These are phyloP conservation scores for Domatiomyces catenatus DNA, from an alignment of 2,329 filamentous ascomycete genomes.

Conservation along the genomic window DNA sequence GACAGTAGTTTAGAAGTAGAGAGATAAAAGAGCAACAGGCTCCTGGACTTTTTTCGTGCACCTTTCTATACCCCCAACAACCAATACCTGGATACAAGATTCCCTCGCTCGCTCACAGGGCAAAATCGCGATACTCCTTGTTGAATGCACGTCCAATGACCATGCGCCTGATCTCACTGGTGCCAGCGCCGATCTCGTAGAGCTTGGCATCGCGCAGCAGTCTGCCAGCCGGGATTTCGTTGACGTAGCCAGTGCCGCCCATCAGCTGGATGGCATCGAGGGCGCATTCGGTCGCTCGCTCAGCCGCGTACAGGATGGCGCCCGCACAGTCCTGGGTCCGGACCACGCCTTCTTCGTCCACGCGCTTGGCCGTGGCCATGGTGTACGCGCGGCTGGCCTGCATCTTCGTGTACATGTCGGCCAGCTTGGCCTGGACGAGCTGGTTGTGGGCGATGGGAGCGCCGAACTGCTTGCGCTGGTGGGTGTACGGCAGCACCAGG, in stretches of 20 bases:
- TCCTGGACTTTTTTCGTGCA: no score
- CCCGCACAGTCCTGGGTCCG: constrained; percentile 87
- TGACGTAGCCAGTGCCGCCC: constrained; percentile 89
- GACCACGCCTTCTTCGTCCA: constrained; percentile 61
- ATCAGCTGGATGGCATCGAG: constrained; percentile 83
- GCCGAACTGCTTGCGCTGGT: constrained; percentile 79
- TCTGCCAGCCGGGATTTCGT: constrained; percentile 82
- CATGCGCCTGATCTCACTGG: constrained; percentile 84
- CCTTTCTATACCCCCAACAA: no score
- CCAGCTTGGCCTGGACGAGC: constrained; percentile 78
- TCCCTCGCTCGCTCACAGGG: constrained; percentile 4
- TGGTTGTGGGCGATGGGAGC: constrained; percentile 81
- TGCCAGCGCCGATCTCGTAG: constrained; percentile 95
- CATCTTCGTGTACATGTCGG: constrained; percentile 95
- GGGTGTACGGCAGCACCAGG: constrained; percentile 71
- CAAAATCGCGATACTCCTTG: constrained; percentile 49
- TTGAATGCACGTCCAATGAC: constrained; percentile 89
- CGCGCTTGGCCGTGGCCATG: constrained; percentile 60
- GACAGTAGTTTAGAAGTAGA: constrained; percentile 1
- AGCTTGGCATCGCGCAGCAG: constrained; percentile 64
- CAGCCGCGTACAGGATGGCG: constrained; percentile 82
- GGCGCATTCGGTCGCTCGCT: constrained; percentile 72
- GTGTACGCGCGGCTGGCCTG: constrained; percentile 76
- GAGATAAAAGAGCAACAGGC: no score
- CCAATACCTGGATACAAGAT: no score